Percentiles rank a stretch among this genome's conserved stretches.
Evolutionary conservation across 345 rosid species (phyloP).

Genomic region (Hibiscus mutabilis): DNA sequence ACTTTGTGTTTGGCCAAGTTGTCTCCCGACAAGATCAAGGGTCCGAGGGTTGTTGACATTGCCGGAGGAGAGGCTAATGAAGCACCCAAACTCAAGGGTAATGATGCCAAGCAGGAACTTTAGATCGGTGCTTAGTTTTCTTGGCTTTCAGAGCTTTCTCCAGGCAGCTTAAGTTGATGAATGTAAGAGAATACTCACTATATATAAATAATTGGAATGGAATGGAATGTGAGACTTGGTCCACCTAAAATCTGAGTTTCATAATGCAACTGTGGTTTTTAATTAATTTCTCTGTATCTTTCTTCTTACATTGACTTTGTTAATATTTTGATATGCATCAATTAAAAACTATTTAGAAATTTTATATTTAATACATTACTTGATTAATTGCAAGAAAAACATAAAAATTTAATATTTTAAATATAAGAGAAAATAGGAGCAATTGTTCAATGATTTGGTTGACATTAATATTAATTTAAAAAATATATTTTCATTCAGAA

Average conservation of each 20-base stretch:
- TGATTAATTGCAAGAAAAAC: no score
- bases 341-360: no score
- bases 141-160: background rate
- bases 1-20: slow-evolving; percentile 49
- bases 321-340: no score
- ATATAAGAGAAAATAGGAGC: no score
- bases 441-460: no score
- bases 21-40: slow-evolving; percentile 53
- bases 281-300: no score
- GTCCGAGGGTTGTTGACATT: slow-evolving; percentile 51
- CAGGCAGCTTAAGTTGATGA: background rate
- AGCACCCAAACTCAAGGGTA: slow-evolving; percentile 26
- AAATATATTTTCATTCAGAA: no score
- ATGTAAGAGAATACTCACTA: background rate
- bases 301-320: no score
- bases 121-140: background rate
- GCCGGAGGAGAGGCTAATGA: slow-evolving; percentile 29
- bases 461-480: no score
- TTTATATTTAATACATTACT: no score
- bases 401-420: no score
- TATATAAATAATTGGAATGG: background rate
- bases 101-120: slow-evolving; percentile 43
- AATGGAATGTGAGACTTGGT: background rate
- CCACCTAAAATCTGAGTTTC: background rate
- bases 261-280: background rate